These are phyloP conservation scores for Quercus robur DNA, from an alignment of 306 rosid species.

Conservation along the genomic window DNA sequence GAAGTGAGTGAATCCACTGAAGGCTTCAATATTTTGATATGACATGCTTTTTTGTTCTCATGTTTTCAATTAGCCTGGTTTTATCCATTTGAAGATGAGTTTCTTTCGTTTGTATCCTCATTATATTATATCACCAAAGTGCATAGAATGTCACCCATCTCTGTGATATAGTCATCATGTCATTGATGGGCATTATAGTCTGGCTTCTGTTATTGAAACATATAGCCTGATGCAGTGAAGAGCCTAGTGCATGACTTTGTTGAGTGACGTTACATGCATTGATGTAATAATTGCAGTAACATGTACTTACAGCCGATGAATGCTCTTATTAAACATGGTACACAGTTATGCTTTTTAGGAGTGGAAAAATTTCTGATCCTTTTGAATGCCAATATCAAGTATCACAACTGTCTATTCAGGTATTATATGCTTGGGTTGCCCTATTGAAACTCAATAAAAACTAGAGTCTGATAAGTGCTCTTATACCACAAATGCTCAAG, in stretches of 20 bases:
- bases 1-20: conserved; percentile 52
- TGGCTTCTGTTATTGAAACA: not conserved
- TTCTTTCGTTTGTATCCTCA: not conserved
- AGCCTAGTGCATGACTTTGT: not conserved
- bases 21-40: not conserved
- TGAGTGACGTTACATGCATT: not conserved
- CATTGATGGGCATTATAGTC: not conserved
- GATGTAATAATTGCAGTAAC: not conserved
- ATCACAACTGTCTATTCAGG: not conserved
- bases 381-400: not conserved
- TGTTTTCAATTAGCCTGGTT: not conserved
- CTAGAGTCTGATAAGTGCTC: not conserved
- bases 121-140: not conserved
- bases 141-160: not conserved
- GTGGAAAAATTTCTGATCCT: not conserved
- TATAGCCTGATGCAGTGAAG: not conserved
- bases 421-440: not conserved
- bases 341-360: not conserved
- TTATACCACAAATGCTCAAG: not conserved
- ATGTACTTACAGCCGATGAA: not conserved
- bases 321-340: not conserved
- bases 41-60: not conserved
- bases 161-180: not conserved
- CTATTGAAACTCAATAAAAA: not conserved
- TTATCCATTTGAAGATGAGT: not conserved